Evolutionary conservation across 1,284 basidiomycete genomes (phyloP).

Genomic region (Dichomitus squalens): DNA sequence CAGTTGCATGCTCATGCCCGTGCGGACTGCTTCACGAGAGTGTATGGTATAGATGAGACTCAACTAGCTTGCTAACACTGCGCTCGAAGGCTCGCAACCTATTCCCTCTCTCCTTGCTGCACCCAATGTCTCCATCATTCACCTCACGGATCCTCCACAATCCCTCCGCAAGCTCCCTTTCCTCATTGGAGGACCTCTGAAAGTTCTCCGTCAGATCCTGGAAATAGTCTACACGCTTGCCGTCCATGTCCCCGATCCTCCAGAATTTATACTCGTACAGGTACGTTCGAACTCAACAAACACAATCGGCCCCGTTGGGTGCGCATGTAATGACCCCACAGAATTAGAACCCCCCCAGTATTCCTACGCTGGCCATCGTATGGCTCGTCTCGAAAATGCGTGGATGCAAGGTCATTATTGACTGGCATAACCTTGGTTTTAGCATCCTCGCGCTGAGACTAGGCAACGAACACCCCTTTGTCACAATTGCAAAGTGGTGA

Average conservation of each 20-base stretch:
- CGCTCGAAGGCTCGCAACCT: conserved; percentile 68
- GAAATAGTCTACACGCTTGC: conserved; percentile 67
- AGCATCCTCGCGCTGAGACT: conserved; percentile 89
- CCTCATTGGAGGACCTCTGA: conserved; percentile 77
- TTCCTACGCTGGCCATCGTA: conserved; percentile 90
- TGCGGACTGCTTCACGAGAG: not conserved
- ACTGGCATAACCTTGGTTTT: conserved; percentile 99
- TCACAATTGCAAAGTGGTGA: conserved; percentile 75
- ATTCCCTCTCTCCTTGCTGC: conserved; percentile 68
- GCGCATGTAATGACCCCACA: not conserved
- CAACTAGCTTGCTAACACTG: not conserved
- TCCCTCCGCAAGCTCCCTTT: conserved; percentile 68
- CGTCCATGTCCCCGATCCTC: conserved; percentile 63
- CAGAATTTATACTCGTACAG: conserved; percentile 90
- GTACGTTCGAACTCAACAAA: conserved; percentile 44
- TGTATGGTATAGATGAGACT: too few relatives aligned
- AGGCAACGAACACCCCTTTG: conserved; percentile 68
- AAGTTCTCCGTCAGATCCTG: conserved; percentile 72
- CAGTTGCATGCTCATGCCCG: conserved; percentile 22
- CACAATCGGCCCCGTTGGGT: not conserved
- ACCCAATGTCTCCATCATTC: conserved; percentile 65
- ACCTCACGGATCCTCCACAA: conserved; percentile 68
- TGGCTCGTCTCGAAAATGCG: conserved; percentile 71
- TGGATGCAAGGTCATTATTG: conserved; percentile 88
- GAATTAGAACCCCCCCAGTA: conserved; percentile 91